Evolutionary conservation across 805 yeast genomes (phyloP).

Genomic region (Saturnispora besseyi): DNA sequence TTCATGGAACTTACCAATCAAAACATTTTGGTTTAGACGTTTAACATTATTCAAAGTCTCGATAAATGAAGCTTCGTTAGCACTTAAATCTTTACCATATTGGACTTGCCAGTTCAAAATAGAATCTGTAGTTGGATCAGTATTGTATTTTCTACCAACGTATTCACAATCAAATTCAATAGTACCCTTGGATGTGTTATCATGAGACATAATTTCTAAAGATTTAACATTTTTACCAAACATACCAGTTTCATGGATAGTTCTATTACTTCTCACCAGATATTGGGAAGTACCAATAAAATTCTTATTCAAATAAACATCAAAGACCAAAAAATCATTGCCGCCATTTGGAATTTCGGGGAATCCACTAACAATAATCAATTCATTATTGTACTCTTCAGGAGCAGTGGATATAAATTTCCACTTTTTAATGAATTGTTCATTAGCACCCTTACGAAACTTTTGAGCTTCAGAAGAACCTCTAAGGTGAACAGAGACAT

Average conservation of each 20-base stretch:
- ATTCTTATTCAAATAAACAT: constrained; percentile 55
- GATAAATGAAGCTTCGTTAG: constrained; percentile 35
- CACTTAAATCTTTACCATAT: constrained; percentile 34
- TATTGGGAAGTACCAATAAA: constrained; percentile 51
- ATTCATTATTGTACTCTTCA: constrained; percentile 65
- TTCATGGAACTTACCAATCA: constrained; percentile 54
- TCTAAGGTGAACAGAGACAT: constrained; percentile 45
- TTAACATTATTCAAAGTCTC: constrained; percentile 41
- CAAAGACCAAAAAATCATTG: constrained; percentile 47
- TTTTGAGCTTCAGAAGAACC: constrained; percentile 42
- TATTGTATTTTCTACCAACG: constrained; percentile 58
- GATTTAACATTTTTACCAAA: constrained; percentile 31
- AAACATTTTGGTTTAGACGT: constrained; percentile 43
- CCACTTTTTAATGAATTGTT: constrained; percentile 45
- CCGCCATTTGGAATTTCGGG: constrained; percentile 25
- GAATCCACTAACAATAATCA: constrained; percentile 54
- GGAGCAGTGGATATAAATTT: constrained; percentile 64
- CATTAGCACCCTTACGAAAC: constrained; percentile 66
- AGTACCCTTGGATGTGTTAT: constrained; percentile 35
- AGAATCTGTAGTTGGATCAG: constrained; percentile 45
- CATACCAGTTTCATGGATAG: constrained; percentile 28
- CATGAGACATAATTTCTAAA: constrained; percentile 34
- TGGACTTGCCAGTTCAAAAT: constrained; percentile 45
- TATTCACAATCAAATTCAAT: constrained; percentile 52
- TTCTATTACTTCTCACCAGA: constrained; percentile 24